Conservation (phyloP, 768 basidiomycete species). For the Amanita phalloides region DNA sequence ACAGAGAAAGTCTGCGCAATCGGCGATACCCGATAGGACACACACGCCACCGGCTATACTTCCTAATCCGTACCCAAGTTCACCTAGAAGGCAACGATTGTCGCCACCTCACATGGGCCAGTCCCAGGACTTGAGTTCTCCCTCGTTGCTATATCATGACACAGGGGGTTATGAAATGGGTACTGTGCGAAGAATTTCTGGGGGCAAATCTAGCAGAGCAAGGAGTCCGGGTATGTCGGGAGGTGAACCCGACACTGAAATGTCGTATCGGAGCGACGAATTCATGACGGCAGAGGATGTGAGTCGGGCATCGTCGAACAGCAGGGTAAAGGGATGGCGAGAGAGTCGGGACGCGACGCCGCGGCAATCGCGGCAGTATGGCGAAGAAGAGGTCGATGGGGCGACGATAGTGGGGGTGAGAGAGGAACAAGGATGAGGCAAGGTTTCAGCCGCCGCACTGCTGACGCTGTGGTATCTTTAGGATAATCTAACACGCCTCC, state of each 20-base stretch:
- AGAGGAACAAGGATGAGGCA: constrained; percentile 12
- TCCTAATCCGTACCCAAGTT: constrained; percentile 17
- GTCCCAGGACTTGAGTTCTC: neutral
- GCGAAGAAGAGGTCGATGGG: constrained; percentile 18
- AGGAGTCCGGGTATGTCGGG: neutral
- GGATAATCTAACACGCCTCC: no score
- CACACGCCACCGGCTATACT: neutral
- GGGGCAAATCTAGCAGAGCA: neutral
- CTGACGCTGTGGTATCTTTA: neutral
- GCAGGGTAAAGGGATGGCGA: neutral
- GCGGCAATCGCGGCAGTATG: neutral
- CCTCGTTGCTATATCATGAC: constrained; percentile 3
- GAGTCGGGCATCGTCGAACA: constrained; percentile 11
- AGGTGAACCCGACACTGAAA: neutral
- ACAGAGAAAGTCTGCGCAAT: constrained; percentile 14
- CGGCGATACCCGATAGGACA: constrained; percentile 6
- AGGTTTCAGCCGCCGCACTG: neutral
- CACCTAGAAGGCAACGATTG: constrained; percentile 5
- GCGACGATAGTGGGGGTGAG: constrained; percentile 14
- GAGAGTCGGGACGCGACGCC: neutral
- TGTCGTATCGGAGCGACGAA: constrained; percentile 30
- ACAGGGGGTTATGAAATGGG: constrained; percentile 28
- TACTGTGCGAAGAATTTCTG: constrained; percentile 15
- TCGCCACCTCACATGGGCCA: neutral
- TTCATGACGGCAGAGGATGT: constrained; percentile 23